Percentiles rank a stretch among this genome's conserved stretches.
Evolutionary conservation across 805 yeast species (phyloP).

Genomic region (Wickerhamomyces chambardii): DNA sequence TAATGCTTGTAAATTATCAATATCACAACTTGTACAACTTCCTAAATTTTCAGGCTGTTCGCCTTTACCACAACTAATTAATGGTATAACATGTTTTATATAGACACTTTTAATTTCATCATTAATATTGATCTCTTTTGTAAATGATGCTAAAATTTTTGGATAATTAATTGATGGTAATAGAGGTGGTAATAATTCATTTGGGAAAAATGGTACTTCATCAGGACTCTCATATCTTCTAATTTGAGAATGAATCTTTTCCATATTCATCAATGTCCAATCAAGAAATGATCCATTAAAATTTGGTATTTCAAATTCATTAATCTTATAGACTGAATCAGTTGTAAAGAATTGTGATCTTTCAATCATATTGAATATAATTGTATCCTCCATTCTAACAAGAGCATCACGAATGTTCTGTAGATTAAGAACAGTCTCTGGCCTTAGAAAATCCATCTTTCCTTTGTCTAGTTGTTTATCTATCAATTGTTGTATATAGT

Average conservation of each 20-base stretch:
- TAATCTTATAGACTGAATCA: constrained; percentile 60
- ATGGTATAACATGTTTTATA: constrained; percentile 66
- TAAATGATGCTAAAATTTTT: constrained; percentile 62
- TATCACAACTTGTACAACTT: constrained; percentile 76
- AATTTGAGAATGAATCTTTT: constrained; percentile 66
- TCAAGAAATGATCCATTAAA: constrained; percentile 81
- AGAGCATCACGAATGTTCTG: constrained; percentile 77
- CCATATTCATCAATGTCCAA: constrained; percentile 74
- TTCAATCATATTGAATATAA: constrained; percentile 86
- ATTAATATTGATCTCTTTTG: constrained; percentile 72
- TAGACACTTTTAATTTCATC: constrained; percentile 58
- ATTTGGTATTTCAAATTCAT: constrained; percentile 51
- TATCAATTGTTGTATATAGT: not conserved
- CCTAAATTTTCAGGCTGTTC: constrained; percentile 86
- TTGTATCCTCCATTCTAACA: constrained; percentile 93
- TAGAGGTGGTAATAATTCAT: constrained; percentile 51
- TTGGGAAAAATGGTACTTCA: constrained; percentile 83
- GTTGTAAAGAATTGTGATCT: constrained; percentile 80
- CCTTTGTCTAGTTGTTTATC: not conserved
- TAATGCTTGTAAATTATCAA: constrained; percentile 79
- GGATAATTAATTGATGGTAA: constrained; percentile 80
- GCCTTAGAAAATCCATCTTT: constrained; percentile 74
- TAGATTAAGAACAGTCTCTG: constrained; percentile 73
- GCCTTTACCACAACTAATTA: constrained; percentile 52
- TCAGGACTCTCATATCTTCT: constrained; percentile 94